Evolutionary conservation across 2,329 filamentous ascomycete species (phyloP).

Genomic region (Hirsutella rhossiliensis): DNA sequence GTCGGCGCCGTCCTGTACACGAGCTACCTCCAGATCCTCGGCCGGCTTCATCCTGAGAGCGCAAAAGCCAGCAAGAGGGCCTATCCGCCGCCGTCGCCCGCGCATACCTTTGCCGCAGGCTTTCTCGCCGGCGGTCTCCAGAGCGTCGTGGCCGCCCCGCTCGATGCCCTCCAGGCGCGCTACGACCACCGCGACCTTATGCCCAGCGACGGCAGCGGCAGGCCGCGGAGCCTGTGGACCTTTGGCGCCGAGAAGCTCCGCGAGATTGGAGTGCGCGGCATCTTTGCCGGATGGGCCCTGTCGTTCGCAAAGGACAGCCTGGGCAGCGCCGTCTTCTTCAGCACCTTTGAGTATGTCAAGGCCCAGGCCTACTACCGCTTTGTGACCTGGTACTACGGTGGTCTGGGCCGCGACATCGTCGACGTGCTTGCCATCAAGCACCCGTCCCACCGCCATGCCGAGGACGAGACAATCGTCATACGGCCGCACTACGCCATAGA

Average conservation of each 20-base stretch:
- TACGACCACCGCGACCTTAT: slow-evolving; percentile 48
- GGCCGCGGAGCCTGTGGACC: slow-evolving; percentile 56
- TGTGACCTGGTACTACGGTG: slow-evolving; percentile 58
- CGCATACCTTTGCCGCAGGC: slow-evolving; percentile 56
- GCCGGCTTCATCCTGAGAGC: slow-evolving; percentile 53
- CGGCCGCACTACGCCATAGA: slow-evolving; percentile 65
- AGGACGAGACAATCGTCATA: slow-evolving; percentile 35
- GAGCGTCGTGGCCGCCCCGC: slow-evolving; percentile 58
- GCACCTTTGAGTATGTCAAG: slow-evolving; percentile 64
- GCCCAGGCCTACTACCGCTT: slow-evolving; percentile 60
- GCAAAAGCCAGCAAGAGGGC: slow-evolving; percentile 43
- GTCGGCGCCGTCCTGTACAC: slow-evolving; percentile 68
- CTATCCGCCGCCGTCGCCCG: slow-evolving; percentile 55
- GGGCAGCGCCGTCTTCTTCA: slow-evolving; percentile 62
- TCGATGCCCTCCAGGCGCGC: slow-evolving; percentile 64
- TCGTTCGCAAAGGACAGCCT: slow-evolving; percentile 58
- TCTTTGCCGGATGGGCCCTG: slow-evolving; percentile 63
- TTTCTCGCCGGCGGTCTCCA: slow-evolving; percentile 58
- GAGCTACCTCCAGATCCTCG: slow-evolving; percentile 60
- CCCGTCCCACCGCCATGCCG: slow-evolving; percentile 17
- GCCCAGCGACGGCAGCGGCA: slow-evolving; percentile 21
- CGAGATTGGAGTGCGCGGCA: slow-evolving; percentile 60
- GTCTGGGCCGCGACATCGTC: slow-evolving; percentile 38
- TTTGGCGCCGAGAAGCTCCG: slow-evolving; percentile 51
- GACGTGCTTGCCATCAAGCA: slow-evolving; percentile 35